Evolutionary conservation across 371 early-diverging fungal species (phyloP).

Genomic region (Syncephalastrum monosporum): DNA sequence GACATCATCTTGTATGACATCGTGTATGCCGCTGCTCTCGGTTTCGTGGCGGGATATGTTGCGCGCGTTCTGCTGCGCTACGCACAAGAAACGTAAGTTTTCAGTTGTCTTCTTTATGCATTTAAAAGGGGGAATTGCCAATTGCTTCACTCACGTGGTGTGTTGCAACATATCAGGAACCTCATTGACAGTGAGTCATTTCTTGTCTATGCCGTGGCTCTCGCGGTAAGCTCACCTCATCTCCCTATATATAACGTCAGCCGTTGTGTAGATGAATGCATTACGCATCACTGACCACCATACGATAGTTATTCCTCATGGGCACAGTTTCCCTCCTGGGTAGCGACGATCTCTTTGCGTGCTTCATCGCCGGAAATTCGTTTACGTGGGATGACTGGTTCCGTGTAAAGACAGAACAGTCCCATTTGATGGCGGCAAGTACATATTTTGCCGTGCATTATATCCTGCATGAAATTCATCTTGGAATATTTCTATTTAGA

Average conservation of each 20-base stretch:
- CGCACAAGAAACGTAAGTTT: constrained; percentile 55
- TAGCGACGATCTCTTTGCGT: constrained; percentile 86
- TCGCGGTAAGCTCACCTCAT: constrained; percentile 55
- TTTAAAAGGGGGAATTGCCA: not conserved
- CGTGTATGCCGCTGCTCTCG: constrained; percentile 70
- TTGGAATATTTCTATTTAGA: constrained; percentile 13
- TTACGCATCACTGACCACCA: no score
- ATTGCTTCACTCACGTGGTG: not conserved
- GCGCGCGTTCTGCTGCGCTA: constrained; percentile 67
- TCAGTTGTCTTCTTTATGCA: not conserved
- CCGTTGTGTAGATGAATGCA: no score
- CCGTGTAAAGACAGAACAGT: constrained; percentile 74
- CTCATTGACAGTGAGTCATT: constrained; percentile 91
- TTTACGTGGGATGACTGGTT: constrained; percentile 92
- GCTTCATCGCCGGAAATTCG: constrained; percentile 85
- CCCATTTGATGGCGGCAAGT: constrained; percentile 72
- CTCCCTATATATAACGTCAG: not conserved
- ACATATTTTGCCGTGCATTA: no score
- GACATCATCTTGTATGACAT: constrained; percentile 75
- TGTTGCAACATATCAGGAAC: constrained; percentile 21
- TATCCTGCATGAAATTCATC: not conserved
- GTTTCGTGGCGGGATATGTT: constrained; percentile 72
- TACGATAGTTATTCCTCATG: constrained; percentile 61
- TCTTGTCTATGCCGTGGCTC: constrained; percentile 79
- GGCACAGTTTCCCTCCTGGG: constrained; percentile 77